Percentiles rank a stretch among this genome's conserved stretches.
These are phyloP conservation scores for Paecilomyces niveus DNA, from an alignment of 2,329 filamentous ascomycete genomes.

Conservation along the genomic window DNA sequence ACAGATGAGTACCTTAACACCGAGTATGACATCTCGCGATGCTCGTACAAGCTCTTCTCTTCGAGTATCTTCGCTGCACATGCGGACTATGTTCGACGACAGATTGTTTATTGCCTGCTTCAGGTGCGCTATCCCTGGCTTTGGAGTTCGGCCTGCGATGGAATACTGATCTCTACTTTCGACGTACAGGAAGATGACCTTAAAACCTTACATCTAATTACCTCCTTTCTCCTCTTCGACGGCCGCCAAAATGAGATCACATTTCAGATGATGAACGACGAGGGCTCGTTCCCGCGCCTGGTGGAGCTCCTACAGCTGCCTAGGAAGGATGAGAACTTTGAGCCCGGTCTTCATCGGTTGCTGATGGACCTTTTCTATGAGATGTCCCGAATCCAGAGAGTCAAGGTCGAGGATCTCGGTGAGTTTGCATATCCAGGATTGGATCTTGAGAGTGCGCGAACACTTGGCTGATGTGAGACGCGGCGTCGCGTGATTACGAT, in stretches of 20 bases:
- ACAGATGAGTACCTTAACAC: slow-evolving; percentile 63
- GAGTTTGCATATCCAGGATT: slow-evolving; percentile 29
- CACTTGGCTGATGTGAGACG: background rate
- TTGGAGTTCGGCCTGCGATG: background rate
- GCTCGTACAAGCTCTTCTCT: slow-evolving; percentile 69
- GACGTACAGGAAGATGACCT: slow-evolving; percentile 69
- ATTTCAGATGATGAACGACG: slow-evolving; percentile 80
- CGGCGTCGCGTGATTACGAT: background rate
- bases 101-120: slow-evolving; percentile 85
- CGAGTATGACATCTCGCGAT: slow-evolving; percentile 73
- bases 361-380: slow-evolving; percentile 89
- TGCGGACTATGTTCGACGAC: slow-evolving; percentile 79
- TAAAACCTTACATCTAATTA: slow-evolving; percentile 71
- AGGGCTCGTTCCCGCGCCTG: slow-evolving; percentile 75
- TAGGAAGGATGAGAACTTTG: slow-evolving; percentile 44
- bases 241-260: slow-evolving; percentile 69
- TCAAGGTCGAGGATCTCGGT: slow-evolving; percentile 71
- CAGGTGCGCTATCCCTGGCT: slow-evolving; percentile 41
- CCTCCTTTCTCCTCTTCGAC: slow-evolving; percentile 79
- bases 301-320: slow-evolving; percentile 70
- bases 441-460: background rate
- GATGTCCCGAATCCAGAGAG: slow-evolving; percentile 84
- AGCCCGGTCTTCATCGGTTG: slow-evolving; percentile 64
- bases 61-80: slow-evolving; percentile 68
- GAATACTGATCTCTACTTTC: background rate